Evolutionary conservation across 257 asterid species (phyloP).

Genomic region (Jasminum sambac): DNA sequence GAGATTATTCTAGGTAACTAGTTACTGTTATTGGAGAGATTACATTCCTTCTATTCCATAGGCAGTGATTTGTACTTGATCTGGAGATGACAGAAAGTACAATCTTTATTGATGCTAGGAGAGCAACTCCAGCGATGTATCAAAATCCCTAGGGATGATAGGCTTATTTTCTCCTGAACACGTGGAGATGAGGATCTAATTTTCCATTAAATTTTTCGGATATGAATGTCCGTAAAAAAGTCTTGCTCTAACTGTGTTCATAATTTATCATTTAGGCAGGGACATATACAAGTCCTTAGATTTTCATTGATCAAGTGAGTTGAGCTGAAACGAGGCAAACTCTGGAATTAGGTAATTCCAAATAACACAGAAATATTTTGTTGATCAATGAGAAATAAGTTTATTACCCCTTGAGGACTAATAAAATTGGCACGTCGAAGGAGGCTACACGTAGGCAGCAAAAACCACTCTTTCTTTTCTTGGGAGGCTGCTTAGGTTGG

Average conservation of each 20-base stretch:
- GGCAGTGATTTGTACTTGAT: constrained; percentile 16
- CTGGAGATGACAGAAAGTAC: constrained; percentile 7
- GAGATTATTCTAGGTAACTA: constrained; percentile 59
- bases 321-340: background rate
- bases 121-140: constrained; percentile 12
- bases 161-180: constrained; percentile 1
- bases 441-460: background rate
- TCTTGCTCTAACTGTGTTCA: background rate
- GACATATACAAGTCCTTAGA: background rate
- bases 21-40: constrained; percentile 33
- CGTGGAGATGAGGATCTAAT: background rate
- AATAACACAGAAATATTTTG: background rate
- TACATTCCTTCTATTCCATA: constrained; percentile 23
- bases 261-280: background rate
- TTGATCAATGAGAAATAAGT: background rate
- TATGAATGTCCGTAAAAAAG: background rate
- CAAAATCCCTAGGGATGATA: constrained; percentile 18
- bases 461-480: background rate
- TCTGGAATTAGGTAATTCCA: background rate
- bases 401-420: background rate
- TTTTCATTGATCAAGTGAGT: background rate
- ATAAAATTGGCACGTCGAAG: background rate
- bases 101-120: constrained; percentile 8
- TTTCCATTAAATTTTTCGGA: background rate
- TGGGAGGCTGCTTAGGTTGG: background rate